Evolutionary conservation across 2,329 filamentous ascomycete species (phyloP), one percentile per base, ranked within the genome.

Genomic region (Paracorniculantispora psalliotae): DNA sequence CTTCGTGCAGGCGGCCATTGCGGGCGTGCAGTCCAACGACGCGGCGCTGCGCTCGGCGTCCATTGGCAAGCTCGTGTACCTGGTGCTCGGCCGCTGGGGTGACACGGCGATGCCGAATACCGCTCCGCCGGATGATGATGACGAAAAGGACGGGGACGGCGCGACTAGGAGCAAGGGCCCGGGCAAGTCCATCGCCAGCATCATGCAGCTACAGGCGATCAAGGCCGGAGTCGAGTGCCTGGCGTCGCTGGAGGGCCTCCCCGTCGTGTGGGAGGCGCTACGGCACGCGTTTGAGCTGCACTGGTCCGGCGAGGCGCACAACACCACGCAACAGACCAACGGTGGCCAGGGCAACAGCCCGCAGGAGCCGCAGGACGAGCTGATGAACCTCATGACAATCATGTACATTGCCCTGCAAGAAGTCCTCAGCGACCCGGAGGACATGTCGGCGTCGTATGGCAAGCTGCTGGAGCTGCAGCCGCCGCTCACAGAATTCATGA

Each of bases 71-170:
- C 70, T 87, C 47, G 72, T 85, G 4, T 87, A 88, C 66, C 71
- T 89, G 26, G 75, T 88, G 15, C 79, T 90, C 5, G 89, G 89
- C 1, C 78, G 86, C 37, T 92, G 89, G 89, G 82, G 80, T 3
- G 79, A 86, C 51, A 90, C 86, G 12, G 87, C 86, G 33, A 82
- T 84, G 68, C 72, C 60, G 64, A 77, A 60, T 70, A 75, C 64
- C 58, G 69, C 69, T 61, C 66, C 76, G 74, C 55, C 63, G 77
- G 67, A 67, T 3, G 47, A 51, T 6, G 47, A 35, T 5, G 37
- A 51, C 17, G 55, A 43, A 13, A n/a, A 33, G 8, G 35, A 43
- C 26, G 55, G 55, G 1, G 47, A 58, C 3, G 55, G 46, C 4
- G 44, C n/a, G n/a, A 41, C 35, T 17, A 41, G 35, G 46, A 33